These are phyloP conservation scores for Chaetomium sp. DNA, from an alignment of 2,329 filamentous ascomycete species.

Conservation along the genomic window DNA sequence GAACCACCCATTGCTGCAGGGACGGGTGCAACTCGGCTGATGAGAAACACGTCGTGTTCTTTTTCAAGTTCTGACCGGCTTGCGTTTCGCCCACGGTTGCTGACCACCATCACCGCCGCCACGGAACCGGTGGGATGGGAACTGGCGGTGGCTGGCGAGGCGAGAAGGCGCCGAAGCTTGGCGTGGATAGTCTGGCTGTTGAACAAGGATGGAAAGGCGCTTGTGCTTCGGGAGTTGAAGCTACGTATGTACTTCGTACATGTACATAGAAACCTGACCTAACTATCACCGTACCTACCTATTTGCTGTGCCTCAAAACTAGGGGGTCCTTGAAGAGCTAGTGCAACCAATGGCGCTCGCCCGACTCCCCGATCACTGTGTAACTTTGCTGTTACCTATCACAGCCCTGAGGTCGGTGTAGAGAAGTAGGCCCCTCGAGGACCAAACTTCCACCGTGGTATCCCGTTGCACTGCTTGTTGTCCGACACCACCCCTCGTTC, in stretches of 20 bases:
- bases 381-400: background rate
- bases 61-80: background rate
- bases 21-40: background rate
- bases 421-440: background rate
- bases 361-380: background rate
- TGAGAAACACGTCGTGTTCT: background rate
- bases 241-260: too few species aligned
- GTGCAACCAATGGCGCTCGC: background rate
- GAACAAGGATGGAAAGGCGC: background rate
- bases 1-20: background rate
- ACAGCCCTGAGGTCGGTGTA: background rate
- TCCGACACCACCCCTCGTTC: constrained; percentile 9
- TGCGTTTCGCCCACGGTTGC: constrained; percentile 11
- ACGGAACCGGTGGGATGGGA: constrained; percentile 27
- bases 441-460: constrained; percentile 2
- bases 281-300: background rate
- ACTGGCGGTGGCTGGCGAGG: constrained; percentile 26
- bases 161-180: constrained; percentile 26
- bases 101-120: constrained; percentile 21
- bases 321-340: background rate
- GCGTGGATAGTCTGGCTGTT: constrained; percentile 5
- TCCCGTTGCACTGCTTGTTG: constrained; percentile 12
- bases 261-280: too few species aligned
- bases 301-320: background rate
- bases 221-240: background rate